Evolutionary conservation across 768 basidiomycete genomes (phyloP).

Genomic region (Lepiota venenata): DNA sequence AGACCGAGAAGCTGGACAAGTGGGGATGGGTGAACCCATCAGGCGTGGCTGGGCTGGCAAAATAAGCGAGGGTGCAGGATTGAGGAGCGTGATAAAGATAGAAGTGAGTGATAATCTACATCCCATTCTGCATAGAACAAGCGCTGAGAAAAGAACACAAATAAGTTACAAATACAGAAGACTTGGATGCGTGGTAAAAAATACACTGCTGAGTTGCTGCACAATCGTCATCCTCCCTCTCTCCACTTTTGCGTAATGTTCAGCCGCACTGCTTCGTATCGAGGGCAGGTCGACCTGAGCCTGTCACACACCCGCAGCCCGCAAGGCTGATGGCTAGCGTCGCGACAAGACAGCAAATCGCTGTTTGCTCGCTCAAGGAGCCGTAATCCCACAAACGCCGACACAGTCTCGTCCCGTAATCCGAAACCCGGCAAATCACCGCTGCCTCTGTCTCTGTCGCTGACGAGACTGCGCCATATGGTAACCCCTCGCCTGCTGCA

Average conservation of each 20-base stretch:
- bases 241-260: neutral
- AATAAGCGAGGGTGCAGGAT: neutral
- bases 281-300: neutral
- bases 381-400: neutral
- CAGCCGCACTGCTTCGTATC: neutral
- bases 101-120: neutral
- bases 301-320: neutral
- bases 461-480: constrained; percentile 12
- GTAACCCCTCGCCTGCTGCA: constrained; percentile 20
- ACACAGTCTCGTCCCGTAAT: neutral
- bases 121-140: neutral
- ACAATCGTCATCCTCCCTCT: neutral
- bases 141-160: neutral
- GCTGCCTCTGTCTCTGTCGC: constrained; percentile 16
- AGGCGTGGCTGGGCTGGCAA: neutral
- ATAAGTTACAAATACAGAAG: constrained; percentile 17
- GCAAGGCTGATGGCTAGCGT: neutral
- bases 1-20: neutral
- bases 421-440: neutral
- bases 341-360: neutral
- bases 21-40: neutral
- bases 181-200: constrained; percentile 21
- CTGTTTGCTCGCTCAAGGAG: neutral
- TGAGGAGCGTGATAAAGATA: neutral
- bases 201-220: constrained; percentile 21